Evolutionary conservation across 2,329 filamentous ascomycete genomes (phyloP).

Genomic region (Botrytis deweyae): DNA sequence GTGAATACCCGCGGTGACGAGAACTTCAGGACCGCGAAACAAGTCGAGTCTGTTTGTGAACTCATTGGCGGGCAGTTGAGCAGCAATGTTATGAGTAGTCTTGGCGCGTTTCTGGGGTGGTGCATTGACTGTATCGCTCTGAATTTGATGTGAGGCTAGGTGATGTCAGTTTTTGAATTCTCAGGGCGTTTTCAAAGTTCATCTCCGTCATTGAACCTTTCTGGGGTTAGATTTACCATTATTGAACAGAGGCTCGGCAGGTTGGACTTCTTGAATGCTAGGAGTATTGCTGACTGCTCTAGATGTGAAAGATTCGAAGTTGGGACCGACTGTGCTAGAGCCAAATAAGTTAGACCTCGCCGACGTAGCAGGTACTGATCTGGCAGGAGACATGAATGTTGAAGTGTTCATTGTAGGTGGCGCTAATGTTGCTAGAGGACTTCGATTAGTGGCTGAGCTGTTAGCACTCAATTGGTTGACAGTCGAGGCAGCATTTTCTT

Average conservation of each 20-base stretch:
- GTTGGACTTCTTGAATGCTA: neutral
- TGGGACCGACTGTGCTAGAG: neutral
- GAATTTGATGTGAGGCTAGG: neutral
- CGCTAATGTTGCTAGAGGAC: neutral
- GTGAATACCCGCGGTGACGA: neutral
- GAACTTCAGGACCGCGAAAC: constrained; percentile 17
- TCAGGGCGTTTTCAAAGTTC: neutral
- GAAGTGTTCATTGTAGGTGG: neutral
- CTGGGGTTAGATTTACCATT: neutral
- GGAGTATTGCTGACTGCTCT: neutral
- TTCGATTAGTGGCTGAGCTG: neutral
- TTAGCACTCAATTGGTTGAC: neutral
- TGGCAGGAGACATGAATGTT: neutral
- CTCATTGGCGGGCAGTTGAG: neutral
- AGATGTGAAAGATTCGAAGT: neutral
- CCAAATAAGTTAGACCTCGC: neutral
- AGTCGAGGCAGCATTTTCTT: neutral
- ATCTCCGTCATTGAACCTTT: neutral
- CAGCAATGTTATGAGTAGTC: neutral
- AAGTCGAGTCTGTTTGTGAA: neutral
- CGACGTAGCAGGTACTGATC: neutral
- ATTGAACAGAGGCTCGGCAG: too few species aligned
- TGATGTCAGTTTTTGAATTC: neutral
- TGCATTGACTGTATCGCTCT: neutral
- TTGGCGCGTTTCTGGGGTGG: neutral